phyloP scores from a whole-genome alignment of 1,139 yeast genomes.

The Suhomyces bolitotheri region DNA sequence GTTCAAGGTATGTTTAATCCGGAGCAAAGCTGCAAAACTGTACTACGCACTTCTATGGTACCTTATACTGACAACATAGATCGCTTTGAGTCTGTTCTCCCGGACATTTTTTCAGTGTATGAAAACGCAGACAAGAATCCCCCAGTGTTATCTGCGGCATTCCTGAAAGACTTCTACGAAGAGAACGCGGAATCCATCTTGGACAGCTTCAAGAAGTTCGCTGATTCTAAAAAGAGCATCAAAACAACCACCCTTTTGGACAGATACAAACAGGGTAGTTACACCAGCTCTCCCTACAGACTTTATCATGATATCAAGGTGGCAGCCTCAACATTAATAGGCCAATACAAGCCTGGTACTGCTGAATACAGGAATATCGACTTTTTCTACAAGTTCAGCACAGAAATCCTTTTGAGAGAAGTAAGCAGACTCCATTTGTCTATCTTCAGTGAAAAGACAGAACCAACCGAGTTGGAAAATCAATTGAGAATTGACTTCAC shows the following conservation, averaged over 20 bases:
- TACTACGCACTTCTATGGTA: too few relatives aligned
- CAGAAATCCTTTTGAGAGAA: conserved; percentile 75
- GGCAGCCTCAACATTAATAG: conserved; percentile 54
- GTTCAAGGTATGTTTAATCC: conserved; percentile 6
- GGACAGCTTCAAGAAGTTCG: conserved; percentile 38
- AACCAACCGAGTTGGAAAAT: conserved; percentile 31
- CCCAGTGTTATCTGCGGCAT: conserved; percentile 33
- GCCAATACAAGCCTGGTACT: conserved; percentile 55
- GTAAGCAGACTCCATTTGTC: conserved; percentile 42
- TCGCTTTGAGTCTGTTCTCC: conserved; percentile 14
- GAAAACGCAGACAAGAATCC: conserved; percentile 33
- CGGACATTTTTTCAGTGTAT: conserved; percentile 28
- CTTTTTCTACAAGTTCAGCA: conserved; percentile 65
- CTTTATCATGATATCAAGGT: conserved; percentile 75
- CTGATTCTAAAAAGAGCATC: conserved; percentile 26
- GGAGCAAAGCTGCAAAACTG: too few relatives aligned
- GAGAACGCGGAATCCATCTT: conserved; percentile 42
- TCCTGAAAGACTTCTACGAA: conserved; percentile 53
- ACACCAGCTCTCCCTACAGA: conserved; percentile 45
- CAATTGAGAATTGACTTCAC: conserved; percentile 57
- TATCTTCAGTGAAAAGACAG: conserved; percentile 24
- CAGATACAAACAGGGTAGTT: conserved; percentile 30
- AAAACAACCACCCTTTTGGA: conserved; percentile 23
- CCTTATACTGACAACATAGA: conserved; percentile 11
- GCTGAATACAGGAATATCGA: conserved; percentile 59